Evolutionary conservation across 495 filamentous ascomycete species (phyloP).

Genomic region (Penicillium lividum): DNA sequence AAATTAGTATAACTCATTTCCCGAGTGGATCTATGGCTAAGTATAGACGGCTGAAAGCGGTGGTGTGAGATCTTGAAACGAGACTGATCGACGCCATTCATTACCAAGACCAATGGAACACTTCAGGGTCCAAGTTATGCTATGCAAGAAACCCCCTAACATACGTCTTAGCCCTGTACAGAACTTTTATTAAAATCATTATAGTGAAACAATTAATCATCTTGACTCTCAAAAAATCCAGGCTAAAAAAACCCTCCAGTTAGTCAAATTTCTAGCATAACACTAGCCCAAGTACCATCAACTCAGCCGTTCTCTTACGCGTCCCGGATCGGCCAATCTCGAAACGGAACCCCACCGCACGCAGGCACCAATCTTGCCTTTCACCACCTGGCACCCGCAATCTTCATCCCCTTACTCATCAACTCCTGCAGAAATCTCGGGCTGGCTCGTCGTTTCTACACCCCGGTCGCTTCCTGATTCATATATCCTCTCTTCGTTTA

Average conservation of each 20-base stretch:
- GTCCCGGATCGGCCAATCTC: slow-evolving; percentile 34
- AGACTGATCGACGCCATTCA: slow-evolving; percentile 19
- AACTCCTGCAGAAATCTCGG: slow-evolving; percentile 23
- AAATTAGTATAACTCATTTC: no score
- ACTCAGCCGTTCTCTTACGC: slow-evolving; percentile 28
- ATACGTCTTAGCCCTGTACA: no score
- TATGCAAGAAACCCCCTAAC: background rate
- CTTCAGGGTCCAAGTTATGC: slow-evolving; percentile 17
- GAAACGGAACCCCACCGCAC: slow-evolving; percentile 39
- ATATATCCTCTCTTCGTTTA: slow-evolving; percentile 13
- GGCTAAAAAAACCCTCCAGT: background rate
- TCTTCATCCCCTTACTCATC: slow-evolving; percentile 14
- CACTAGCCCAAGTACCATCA: background rate
- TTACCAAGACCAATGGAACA: slow-evolving; percentile 7
- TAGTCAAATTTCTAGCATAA: background rate
- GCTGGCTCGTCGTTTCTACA: slow-evolving; percentile 31
- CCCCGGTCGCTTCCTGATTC: slow-evolving; percentile 9
- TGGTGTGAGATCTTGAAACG: slow-evolving; percentile 24
- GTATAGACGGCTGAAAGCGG: slow-evolving; percentile 20
- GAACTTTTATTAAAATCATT: background rate
- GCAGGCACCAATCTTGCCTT: slow-evolving; percentile 27
- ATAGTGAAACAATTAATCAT: background rate
- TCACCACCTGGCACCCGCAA: slow-evolving; percentile 10
- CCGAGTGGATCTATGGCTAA: background rate
- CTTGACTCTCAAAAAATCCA: background rate